Conservation (phyloP, 805 yeast genomes). For the Lachancea nothofagi region DNA sequence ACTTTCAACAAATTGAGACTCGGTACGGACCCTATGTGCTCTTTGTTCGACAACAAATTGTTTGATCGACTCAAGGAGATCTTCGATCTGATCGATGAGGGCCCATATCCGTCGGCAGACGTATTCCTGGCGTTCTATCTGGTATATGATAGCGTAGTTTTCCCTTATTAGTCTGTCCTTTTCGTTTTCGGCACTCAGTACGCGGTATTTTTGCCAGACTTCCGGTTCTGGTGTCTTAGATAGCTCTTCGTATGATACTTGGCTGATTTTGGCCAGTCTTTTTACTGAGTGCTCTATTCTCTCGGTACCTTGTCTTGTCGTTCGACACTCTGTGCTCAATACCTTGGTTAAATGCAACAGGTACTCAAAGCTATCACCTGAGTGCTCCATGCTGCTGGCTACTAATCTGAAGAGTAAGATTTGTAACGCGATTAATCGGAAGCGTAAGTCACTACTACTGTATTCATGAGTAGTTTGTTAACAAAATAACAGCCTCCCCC, state of each 20-base stretch:
- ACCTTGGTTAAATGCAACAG: slow-evolving; percentile 24
- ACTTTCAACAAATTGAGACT: slow-evolving; percentile 20
- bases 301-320: slow-evolving; percentile 27
- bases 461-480: not conserved
- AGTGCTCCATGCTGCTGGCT: slow-evolving; percentile 11
- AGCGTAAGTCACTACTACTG: slow-evolving; percentile 18
- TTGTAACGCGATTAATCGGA: no score
- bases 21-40: slow-evolving; percentile 19
- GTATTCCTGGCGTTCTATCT: slow-evolving; percentile 30
- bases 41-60: slow-evolving; percentile 28
- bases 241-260: slow-evolving; percentile 23
- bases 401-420: no score
- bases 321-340: slow-evolving; percentile 22
- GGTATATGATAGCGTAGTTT: slow-evolving; percentile 25
- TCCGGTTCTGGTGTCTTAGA: slow-evolving; percentile 13
- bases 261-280: slow-evolving; percentile 28
- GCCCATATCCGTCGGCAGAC: slow-evolving; percentile 22
- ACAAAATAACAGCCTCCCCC: not conserved
- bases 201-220: slow-evolving; percentile 13
- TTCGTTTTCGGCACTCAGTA: slow-evolving; percentile 13
- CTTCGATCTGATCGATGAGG: slow-evolving; percentile 26
- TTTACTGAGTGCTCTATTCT: slow-evolving; percentile 22
- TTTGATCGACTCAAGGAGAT: slow-evolving; percentile 26
- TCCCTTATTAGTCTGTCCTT: slow-evolving; percentile 21
- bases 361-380: slow-evolving; percentile 28